Base-by-base conservation (phyloP, 2,329 filamentous ascomycete species). In the Penicillium concentricum region DNA sequence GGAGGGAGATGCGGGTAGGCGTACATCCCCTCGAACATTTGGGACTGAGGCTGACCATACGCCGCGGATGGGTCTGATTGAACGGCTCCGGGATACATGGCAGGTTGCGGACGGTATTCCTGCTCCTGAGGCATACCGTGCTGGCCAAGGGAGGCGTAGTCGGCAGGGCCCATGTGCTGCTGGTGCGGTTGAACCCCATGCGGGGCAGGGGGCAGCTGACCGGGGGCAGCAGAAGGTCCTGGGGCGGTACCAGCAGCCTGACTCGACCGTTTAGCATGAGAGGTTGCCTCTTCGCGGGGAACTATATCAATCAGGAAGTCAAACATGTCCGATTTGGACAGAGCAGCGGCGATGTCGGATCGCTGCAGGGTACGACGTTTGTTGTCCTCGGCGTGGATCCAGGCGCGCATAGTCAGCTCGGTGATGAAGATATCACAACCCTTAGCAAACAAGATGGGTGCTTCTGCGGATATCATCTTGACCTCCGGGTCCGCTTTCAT, bases 401-500 rank as follows among this genome's bases (percentile, higher is more conserved):
- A 99, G 45, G 94, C 94, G 62, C 94, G 91, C 94, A 99, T 99
- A 8, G 94, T 99, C 59, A 99, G 82, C 77, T 99, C 94, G 1
- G 92, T 97, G 71, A 99, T 99, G 79, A 99, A 99, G 71, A 97
- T 97, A 72, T 99, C 94, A 76, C 94, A 97, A 37, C 93, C 94
- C 77, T 99, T 99, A 50, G 94, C 94, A 70, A 99, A 99, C 15
- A 99, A 82, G 66, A 99, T 99, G 1, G 94, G 94, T 2, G 94
- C 94, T 78, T 99, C 94, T 9, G 94, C 94, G 4, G 92, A 97
- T 61, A 99, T 99, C 94, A 99, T 99, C 81, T 99, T 99, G 46
- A 99, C 94, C 69, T 99, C 94, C 0, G 94, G 94, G 67, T 99
- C 94, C 0, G 94, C 94, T 79, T 99, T 99, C 94, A 99, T 99